Evolutionary conservation across 768 basidiomycete genomes (phyloP).

Genomic region (Serpula lacrymans): DNA sequence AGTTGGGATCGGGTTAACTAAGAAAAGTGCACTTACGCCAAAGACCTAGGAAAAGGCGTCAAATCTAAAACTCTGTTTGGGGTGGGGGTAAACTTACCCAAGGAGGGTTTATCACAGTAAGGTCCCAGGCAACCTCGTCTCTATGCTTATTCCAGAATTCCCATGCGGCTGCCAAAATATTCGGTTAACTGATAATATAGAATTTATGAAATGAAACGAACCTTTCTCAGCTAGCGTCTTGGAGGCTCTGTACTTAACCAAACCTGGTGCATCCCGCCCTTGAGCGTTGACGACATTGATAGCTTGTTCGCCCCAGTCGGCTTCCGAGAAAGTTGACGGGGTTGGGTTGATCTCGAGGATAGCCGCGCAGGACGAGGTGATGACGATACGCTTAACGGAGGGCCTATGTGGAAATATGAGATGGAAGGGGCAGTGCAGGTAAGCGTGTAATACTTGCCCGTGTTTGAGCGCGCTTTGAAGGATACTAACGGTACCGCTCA

Average conservation of each 20-base stretch:
- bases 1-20: neutral
- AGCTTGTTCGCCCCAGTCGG: neutral
- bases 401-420: neutral
- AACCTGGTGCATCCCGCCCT: neutral
- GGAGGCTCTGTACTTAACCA: conserved; percentile 20
- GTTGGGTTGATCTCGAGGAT: neutral
- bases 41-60: neutral
- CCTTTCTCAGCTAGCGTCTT: conserved; percentile 31
- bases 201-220: neutral
- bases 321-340: neutral
- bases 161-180: conserved; percentile 36
- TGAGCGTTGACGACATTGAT: neutral
- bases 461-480: conserved; percentile 51
- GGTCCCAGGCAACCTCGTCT: conserved; percentile 22
- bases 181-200: neutral
- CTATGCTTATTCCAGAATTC: conserved; percentile 26
- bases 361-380: neutral
- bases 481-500: conserved; percentile 58
- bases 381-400: neutral
- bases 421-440: neutral
- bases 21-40: neutral
- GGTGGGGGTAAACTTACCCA: conserved; percentile 13
- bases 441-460: conserved; percentile 32
- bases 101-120: conserved; percentile 33
- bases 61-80: neutral